These are phyloP conservation scores for Chlorella variabilis DNA, from an alignment of 163 green algal species.

Conservation along the genomic window DNA sequence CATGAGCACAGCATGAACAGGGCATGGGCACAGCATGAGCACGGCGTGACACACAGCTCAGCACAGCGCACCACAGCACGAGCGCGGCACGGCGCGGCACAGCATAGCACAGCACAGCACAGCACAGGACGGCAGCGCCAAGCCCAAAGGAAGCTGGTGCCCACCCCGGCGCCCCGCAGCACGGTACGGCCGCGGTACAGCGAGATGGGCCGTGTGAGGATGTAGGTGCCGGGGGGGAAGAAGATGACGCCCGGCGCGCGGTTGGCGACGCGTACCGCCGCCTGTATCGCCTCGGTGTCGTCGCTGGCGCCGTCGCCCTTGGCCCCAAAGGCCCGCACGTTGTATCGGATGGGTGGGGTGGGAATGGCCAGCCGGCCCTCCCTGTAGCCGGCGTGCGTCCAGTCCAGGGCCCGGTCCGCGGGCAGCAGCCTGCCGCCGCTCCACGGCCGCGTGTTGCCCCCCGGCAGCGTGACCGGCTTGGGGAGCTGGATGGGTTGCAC, in stretches of 20 bases:
- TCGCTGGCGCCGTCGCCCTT: not conserved
- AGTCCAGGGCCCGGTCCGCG: not conserved
- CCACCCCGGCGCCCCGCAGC: slow-evolving; percentile 22
- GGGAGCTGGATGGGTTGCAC: too few relatives aligned
- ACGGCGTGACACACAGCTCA: too few relatives aligned
- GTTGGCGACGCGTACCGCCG: not conserved
- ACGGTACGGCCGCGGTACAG: not conserved
- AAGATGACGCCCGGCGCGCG: not conserved
- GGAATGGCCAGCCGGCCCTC: not conserved
- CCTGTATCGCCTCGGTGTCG: slow-evolving; percentile 3
- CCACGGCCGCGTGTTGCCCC: not conserved
- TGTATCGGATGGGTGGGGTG: not conserved
- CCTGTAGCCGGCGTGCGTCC: slow-evolving; percentile 5
- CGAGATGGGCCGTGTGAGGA: not conserved
- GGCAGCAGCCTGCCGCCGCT: not conserved
- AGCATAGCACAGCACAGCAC: too few relatives aligned
- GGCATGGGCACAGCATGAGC: too few relatives aligned
- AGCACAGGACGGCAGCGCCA: too few relatives aligned
- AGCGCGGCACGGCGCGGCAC: too few relatives aligned
- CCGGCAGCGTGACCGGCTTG: not conserved
- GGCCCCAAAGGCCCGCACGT: slow-evolving; percentile 13
- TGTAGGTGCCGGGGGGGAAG: slow-evolving; percentile 1
- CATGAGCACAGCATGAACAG: too few relatives aligned
- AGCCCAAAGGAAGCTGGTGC: not conserved
- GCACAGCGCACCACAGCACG: too few relatives aligned